Percentiles rank a stretch among this genome's conserved stretches.
Evolutionary conservation across 768 basidiomycete genomes (phyloP).

Genomic region (Amanita subjunquillea): DNA sequence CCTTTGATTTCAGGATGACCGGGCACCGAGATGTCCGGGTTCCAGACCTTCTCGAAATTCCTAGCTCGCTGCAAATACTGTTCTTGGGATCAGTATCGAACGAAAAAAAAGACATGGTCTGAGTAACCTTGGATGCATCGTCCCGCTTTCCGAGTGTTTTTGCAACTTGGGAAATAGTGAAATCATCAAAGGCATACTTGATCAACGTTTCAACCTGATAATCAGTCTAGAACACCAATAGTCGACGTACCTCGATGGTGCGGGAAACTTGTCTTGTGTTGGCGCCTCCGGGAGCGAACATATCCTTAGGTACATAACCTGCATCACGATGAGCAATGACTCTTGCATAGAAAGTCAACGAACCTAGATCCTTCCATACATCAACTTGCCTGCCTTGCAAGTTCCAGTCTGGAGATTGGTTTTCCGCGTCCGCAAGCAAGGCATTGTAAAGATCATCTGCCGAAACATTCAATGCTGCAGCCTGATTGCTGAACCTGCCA

Average conservation of each 20-base stretch:
- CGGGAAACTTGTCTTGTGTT: slow-evolving; percentile 52
- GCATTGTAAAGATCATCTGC: slow-evolving; percentile 42
- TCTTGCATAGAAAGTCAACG: neutral
- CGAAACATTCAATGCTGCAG: slow-evolving; percentile 35
- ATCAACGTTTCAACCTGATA: neutral
- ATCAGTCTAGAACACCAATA: neutral
- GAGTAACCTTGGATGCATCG: slow-evolving; percentile 39
- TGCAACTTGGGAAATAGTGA: slow-evolving; percentile 54
- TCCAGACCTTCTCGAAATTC: slow-evolving; percentile 54
- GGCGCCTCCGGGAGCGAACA: slow-evolving; percentile 36
- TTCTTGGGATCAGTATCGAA: neutral
- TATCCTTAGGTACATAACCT: slow-evolving; percentile 32
- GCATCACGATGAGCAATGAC: neutral
- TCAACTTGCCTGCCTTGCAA: slow-evolving; percentile 49
- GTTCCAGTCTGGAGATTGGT: slow-evolving; percentile 50
- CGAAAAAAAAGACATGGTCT: neutral
- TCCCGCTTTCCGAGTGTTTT: slow-evolving; percentile 37
- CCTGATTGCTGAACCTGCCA: slow-evolving; percentile 39
- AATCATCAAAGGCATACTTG: slow-evolving; percentile 56
- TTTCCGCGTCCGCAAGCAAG: slow-evolving; percentile 48
- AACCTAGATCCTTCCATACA: slow-evolving; percentile 32
- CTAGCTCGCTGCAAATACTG: slow-evolving; percentile 45
- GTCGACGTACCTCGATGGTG: slow-evolving; percentile 38
- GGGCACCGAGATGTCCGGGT: slow-evolving; percentile 42
- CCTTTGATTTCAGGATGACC: slow-evolving; percentile 35